phyloP scores from a whole-genome alignment of 305 asterid species.

The Fraxinus platypoda region DNA sequence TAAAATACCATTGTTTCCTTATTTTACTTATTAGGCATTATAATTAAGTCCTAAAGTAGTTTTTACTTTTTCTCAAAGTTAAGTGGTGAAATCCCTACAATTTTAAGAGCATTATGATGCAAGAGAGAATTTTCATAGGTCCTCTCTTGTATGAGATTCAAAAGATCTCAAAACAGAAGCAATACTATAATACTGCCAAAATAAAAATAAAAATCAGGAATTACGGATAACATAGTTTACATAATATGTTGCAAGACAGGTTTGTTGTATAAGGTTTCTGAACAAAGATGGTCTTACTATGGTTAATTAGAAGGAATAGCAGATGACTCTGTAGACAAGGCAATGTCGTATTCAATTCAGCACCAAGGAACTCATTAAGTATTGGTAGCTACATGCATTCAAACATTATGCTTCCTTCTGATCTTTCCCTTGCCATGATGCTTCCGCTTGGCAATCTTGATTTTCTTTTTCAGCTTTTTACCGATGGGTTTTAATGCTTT shows the following conservation, averaged over 20 bases:
- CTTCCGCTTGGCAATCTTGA: conserved; percentile 62
- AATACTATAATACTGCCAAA: not conserved
- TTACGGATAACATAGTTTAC: not conserved
- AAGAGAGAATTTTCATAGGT: not conserved
- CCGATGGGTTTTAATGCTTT: conserved; percentile 66
- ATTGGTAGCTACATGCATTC: not conserved
- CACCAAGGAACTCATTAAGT: not conserved
- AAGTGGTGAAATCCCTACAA: no score
- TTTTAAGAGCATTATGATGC: no score
- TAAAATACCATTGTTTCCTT: no score
- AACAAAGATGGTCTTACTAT: not conserved
- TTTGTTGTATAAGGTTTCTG: not conserved
- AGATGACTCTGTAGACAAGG: not conserved
- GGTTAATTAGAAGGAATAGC: not conserved
- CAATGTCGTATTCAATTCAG: not conserved
- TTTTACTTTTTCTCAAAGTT: no score
- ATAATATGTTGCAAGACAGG: not conserved
- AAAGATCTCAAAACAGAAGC: not conserved
- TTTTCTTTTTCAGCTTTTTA: conserved; percentile 79
- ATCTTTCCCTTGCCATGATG: conserved; percentile 70
- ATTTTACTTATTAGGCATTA: no score
- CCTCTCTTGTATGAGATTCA: not conserved
- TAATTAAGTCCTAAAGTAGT: no score
- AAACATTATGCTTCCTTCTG: conserved; percentile 46
- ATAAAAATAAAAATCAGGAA: no score